Evolutionary conservation across 208 protist species (phyloP), one percentile per base, ranked within the genome.

Genomic region (Phytomonas francai): DNA sequence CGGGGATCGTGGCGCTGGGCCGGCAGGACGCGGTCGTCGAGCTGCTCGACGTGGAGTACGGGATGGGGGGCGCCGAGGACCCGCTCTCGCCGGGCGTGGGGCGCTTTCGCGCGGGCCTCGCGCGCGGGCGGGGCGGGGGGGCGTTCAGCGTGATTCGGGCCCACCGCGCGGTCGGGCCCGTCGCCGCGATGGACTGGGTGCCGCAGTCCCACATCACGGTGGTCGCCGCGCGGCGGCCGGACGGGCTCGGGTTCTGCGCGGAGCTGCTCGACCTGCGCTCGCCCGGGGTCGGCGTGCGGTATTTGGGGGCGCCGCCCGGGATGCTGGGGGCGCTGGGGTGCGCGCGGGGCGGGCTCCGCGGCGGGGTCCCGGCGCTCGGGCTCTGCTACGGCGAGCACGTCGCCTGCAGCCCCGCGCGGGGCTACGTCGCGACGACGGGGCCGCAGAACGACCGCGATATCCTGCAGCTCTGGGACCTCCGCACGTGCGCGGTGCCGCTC

Each of bases 401-500:
- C n/a, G 78, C 84, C n/a, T 89, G 87, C 62, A 77, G 88, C 66
- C 74, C 76, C 0, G 78, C 81, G 28, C 73, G 80, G 69, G 72
- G 54, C 33, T 89, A 85, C 63, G 80, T 92, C 31, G 87, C 87
- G 19, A 78, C 76, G 22, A 81, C 73, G 19, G 87, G 81, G 19
- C 77, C 68, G 33, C 59, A 80, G 0, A 45, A 60, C 22, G 57
- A 65, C 30, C 60, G 65, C 7, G 87, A 87, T 63, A 72, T 92
- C 8, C 74, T 88, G 68, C 87, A 92, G 76, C 76, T 92, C 25
- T 92, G 87, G 87, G 87, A 92, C 65, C 54, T 92, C 22, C 83
- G 87, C 67, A 77, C 78, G 73, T 69, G 72, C 9, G 71, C 79
- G 14, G 67, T 74, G 2, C 84, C 83, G 5, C 69, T 89, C 22